Evolutionary conservation across 352 stramenopile genomes (phyloP).

Genomic region (Pythium coloratum): DNA sequence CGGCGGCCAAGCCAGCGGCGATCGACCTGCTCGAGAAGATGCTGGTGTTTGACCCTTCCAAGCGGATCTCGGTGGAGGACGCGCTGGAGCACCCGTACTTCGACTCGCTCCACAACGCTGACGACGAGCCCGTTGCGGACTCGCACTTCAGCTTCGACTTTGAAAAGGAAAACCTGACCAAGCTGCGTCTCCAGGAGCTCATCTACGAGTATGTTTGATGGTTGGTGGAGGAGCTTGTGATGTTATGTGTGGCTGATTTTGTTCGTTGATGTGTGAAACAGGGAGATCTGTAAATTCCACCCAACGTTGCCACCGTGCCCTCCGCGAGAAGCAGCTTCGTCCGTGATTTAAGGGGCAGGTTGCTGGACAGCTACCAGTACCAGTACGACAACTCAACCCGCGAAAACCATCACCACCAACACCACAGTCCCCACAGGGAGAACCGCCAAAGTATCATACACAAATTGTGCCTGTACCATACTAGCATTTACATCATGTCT

Average conservation of each 20-base stretch:
- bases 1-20: conserved; percentile 59
- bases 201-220: conserved; percentile 75
- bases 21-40: conserved; percentile 87
- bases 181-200: conserved; percentile 79
- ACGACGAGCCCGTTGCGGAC: conserved; percentile 89
- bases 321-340: conserved; percentile 14
- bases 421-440: neutral
- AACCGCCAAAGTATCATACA: neutral
- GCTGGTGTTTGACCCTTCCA: conserved; percentile 85
- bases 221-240: neutral
- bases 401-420: neutral
- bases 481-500: neutral
- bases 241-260: neutral
- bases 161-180: conserved; percentile 85
- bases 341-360: conserved; percentile 12
- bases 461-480: neutral
- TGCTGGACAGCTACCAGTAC: neutral
- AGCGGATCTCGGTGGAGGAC: conserved; percentile 92
- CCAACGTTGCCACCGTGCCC: conserved; percentile 38
- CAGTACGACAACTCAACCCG: neutral
- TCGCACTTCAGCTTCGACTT: conserved; percentile 87
- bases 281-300: conserved; percentile 76
- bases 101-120: conserved; percentile 90
- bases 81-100: conserved; percentile 91
- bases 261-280: conserved; percentile 19